Evolutionary conservation across 2,329 filamentous ascomycete species (phyloP).

Genomic region (Cryphonectria naterciae): DNA sequence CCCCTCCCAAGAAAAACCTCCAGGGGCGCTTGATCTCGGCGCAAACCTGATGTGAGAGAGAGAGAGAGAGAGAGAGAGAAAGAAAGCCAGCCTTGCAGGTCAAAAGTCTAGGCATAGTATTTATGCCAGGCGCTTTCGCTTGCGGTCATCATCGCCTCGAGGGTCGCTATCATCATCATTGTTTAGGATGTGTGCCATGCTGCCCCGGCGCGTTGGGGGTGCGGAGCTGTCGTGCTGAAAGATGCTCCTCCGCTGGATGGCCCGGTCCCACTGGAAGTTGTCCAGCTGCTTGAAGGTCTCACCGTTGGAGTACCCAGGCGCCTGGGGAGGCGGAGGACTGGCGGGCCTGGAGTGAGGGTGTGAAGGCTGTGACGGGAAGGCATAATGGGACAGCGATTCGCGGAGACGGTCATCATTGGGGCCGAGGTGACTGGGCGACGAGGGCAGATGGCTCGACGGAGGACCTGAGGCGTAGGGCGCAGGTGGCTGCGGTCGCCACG

Average conservation of each 20-base stretch:
- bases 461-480: slow-evolving; percentile 70
- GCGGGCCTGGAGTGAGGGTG: slow-evolving; percentile 52
- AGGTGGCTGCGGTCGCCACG: slow-evolving; percentile 67
- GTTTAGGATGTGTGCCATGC: slow-evolving; percentile 68
- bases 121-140: slow-evolving; percentile 59
- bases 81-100: neutral
- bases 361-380: slow-evolving; percentile 52
- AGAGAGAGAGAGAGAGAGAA: no score
- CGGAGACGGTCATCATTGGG: slow-evolving; percentile 60
- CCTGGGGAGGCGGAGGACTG: slow-evolving; percentile 56
- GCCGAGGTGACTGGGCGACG: slow-evolving; percentile 55
- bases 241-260: slow-evolving; percentile 53
- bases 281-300: slow-evolving; percentile 50
- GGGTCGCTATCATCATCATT: slow-evolving; percentile 59
- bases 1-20: no score
- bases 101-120: neutral
- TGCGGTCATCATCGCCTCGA: slow-evolving; percentile 61
- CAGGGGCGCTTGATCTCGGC: neutral
- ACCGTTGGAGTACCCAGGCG: slow-evolving; percentile 53
- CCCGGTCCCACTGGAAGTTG: slow-evolving; percentile 61
- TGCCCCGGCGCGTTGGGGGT: slow-evolving; percentile 60
- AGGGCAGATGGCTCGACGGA: slow-evolving; percentile 55
- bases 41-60: no score
- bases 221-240: slow-evolving; percentile 58
- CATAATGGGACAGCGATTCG: slow-evolving; percentile 61